Percentiles rank a stretch among this genome's conserved stretches.
These are phyloP conservation scores for Secale cereale DNA, from an alignment of 176 grass and related monocot species.

Conservation along the genomic window DNA sequence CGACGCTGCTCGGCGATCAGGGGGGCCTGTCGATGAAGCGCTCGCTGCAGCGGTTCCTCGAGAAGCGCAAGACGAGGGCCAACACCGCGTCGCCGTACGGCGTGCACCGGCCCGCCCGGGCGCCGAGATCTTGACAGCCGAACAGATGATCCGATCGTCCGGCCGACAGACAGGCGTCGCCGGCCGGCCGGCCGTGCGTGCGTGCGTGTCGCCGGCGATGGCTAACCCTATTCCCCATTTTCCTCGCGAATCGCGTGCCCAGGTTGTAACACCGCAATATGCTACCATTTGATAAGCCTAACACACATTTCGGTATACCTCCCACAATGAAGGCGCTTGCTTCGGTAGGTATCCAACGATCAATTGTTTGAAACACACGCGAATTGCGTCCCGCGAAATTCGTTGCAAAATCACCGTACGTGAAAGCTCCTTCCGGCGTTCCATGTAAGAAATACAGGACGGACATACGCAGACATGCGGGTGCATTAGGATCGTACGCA, in stretches of 20 bases:
- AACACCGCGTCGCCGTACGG: neutral
- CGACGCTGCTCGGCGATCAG: neutral
- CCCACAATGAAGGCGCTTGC: too few relatives aligned
- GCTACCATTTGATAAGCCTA: neutral
- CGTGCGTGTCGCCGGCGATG: neutral
- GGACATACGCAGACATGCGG: too few relatives aligned
- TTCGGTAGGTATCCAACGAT: too few relatives aligned
- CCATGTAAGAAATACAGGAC: too few relatives aligned
- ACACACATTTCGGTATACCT: neutral
- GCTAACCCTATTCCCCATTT: neutral
- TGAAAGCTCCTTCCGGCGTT: too few relatives aligned
- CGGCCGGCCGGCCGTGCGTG: neutral
- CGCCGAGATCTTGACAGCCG: neutral
- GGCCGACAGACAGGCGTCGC: neutral
- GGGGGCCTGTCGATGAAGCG: conserved; percentile 36
- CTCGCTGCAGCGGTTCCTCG: conserved; percentile 46
- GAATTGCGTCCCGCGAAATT: too few relatives aligned
- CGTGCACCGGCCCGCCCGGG: neutral
- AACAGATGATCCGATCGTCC: neutral
- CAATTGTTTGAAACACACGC: too few relatives aligned
- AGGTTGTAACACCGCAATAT: neutral
- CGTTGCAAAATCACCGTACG: too few relatives aligned
- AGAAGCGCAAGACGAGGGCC: conserved; percentile 43
- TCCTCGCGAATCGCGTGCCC: neutral
- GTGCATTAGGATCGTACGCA: too few relatives aligned